Percentiles rank a stretch among this genome's conserved stretches.
Evolutionary conservation across 2,329 filamentous ascomycete genomes (phyloP).

Genomic region (Decorospora gaudefroyi): DNA sequence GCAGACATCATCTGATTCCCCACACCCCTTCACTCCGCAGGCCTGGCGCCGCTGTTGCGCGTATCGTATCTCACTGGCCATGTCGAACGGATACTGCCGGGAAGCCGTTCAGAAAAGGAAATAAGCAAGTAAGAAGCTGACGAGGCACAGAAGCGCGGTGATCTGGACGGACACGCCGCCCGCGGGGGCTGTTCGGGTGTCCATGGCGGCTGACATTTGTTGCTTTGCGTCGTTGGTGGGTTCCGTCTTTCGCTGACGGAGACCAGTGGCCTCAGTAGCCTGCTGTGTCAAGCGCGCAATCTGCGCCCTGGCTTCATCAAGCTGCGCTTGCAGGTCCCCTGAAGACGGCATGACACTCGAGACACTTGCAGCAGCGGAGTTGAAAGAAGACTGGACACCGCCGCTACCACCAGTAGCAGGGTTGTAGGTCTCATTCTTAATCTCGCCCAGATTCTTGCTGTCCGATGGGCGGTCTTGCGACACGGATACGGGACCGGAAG

Average conservation of each 20-base stretch:
- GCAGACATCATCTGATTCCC: slow-evolving; percentile 23
- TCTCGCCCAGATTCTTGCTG: slow-evolving; percentile 50
- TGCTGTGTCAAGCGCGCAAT: slow-evolving; percentile 70
- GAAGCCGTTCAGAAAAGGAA: slow-evolving; percentile 77
- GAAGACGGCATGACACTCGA: slow-evolving; percentile 54
- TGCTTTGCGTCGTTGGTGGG: slow-evolving; percentile 57
- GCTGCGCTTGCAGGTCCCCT: slow-evolving; percentile 72
- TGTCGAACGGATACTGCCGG: slow-evolving; percentile 25
- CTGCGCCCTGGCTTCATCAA: slow-evolving; percentile 73
- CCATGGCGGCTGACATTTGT: slow-evolving; percentile 55
- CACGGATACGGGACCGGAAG: slow-evolving; percentile 47
- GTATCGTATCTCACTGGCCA: slow-evolving; percentile 25
- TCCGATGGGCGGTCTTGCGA: slow-evolving; percentile 47
- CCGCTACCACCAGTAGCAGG: slow-evolving; percentile 41
- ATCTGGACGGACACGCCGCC: slow-evolving; percentile 87
- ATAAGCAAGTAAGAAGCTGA: slow-evolving; percentile 93
- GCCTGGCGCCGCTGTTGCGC: slow-evolving; percentile 31
- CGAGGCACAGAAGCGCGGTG: slow-evolving; percentile 78
- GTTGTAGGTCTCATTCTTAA: slow-evolving; percentile 49
- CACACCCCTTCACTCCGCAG: slow-evolving; percentile 20
- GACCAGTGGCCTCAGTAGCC: slow-evolving; percentile 59
- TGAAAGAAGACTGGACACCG: slow-evolving; percentile 47
- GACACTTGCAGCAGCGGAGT: slow-evolving; percentile 56
- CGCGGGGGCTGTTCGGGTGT: slow-evolving; percentile 57
- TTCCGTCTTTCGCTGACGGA: slow-evolving; percentile 78